phyloP scores from a whole-genome alignment of 108 stramenopile genomes.

The Nitzschia inconspicua region DNA sequence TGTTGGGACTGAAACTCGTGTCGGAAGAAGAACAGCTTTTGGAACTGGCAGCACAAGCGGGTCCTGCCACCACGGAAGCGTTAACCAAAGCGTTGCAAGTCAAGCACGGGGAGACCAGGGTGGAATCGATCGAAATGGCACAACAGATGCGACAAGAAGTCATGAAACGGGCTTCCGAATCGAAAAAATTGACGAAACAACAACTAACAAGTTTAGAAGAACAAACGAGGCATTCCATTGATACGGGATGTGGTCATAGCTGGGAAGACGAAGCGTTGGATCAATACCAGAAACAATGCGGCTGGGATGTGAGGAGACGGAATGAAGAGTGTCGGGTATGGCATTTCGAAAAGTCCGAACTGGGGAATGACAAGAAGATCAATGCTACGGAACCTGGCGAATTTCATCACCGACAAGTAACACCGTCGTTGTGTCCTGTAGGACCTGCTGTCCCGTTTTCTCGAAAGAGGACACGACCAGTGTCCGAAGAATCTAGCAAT shows the following conservation, averaged over 20 bases:
- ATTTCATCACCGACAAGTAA: neutral
- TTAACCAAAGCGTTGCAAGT: conserved; percentile 38
- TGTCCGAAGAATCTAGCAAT: too few species aligned
- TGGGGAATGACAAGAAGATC: neutral
- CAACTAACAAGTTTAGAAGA: conserved; percentile 50
- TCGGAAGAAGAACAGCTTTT: conserved; percentile 39
- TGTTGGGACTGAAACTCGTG: conserved; percentile 43
- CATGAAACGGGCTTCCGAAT: conserved; percentile 25
- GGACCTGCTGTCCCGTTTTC: too few species aligned
- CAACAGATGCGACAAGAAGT: conserved; percentile 27
- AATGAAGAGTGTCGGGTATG: conserved; percentile 59
- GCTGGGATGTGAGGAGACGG: conserved; percentile 57
- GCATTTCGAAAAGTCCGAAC: conserved; percentile 40
- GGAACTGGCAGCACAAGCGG: conserved; percentile 52
- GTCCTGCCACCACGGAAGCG: conserved; percentile 32
- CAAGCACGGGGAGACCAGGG: conserved; percentile 31
- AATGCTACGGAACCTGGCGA: neutral
- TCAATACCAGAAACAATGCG: conserved; percentile 52
- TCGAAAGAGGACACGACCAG: too few species aligned
- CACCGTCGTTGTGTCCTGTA: neutral
- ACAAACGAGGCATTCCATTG: conserved; percentile 39
- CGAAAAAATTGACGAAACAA: conserved; percentile 27
- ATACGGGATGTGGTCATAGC: conserved; percentile 61
- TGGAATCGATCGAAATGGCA: conserved; percentile 45
- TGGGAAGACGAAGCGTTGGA: conserved; percentile 78